These are phyloP conservation scores for Sesbania bispinosa DNA, from an alignment of 306 rosid species.

Conservation along the genomic window DNA sequence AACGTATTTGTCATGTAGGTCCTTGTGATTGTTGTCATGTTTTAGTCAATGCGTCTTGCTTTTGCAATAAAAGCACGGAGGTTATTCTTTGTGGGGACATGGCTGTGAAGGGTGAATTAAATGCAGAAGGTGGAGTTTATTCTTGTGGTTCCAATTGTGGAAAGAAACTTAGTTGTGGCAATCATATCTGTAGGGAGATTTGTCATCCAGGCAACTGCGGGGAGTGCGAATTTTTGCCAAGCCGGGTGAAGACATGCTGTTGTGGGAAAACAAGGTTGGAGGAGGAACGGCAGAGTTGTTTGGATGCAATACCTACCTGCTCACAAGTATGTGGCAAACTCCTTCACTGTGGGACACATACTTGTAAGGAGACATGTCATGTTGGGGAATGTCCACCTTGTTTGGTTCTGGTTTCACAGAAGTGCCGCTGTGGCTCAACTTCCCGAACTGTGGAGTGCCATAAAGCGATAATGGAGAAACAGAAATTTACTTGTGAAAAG, in stretches of 20 bases:
- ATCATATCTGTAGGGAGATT: slow-evolving; percentile 60
- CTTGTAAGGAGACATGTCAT: slow-evolving; percentile 70
- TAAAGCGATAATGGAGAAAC: slow-evolving; percentile 44
- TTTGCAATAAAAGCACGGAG: slow-evolving; percentile 59
- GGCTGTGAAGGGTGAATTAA: slow-evolving; percentile 72
- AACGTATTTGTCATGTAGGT: slow-evolving; percentile 68
- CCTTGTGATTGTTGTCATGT: slow-evolving; percentile 81
- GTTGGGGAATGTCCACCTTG: slow-evolving; percentile 81
- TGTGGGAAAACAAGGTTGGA: slow-evolving; percentile 82
- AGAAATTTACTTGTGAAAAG: slow-evolving; percentile 68
- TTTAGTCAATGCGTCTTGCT: slow-evolving; percentile 65
- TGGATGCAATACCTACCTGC: slow-evolving; percentile 87
- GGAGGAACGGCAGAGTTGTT: slow-evolving; percentile 64
- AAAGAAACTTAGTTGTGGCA: slow-evolving; percentile 61
- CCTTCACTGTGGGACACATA: slow-evolving; percentile 61
- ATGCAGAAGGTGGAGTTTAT: slow-evolving; percentile 65
- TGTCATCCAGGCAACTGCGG: slow-evolving; percentile 87
- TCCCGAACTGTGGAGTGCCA: slow-evolving; percentile 75
- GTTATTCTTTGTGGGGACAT: slow-evolving; percentile 71
- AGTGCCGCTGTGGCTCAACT: slow-evolving; percentile 76
- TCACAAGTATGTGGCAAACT: slow-evolving; percentile 58
- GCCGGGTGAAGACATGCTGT: slow-evolving; percentile 62
- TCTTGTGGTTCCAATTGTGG: slow-evolving; percentile 66
- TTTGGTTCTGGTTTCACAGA: slow-evolving; percentile 61
- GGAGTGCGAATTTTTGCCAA: slow-evolving; percentile 65